Evolutionary conservation across 1,284 basidiomycete genomes (phyloP).

Genomic region (Melampsora medusae): DNA sequence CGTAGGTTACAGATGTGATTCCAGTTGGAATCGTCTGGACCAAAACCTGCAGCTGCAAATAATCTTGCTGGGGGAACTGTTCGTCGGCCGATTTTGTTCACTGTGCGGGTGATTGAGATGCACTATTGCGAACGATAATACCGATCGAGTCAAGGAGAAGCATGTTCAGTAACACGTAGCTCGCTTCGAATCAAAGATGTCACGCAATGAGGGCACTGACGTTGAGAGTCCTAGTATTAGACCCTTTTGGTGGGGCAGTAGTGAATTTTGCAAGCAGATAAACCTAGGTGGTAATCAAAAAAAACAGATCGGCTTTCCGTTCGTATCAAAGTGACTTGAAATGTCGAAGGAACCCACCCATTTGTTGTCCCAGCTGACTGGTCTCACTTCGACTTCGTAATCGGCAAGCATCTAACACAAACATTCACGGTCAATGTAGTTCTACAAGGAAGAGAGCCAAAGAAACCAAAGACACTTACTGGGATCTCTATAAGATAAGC

Average conservation of each 20-base stretch:
- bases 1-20: not conserved
- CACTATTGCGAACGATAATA: not conserved
- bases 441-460: not conserved
- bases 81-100: conserved; percentile 35
- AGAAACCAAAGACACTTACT: conserved; percentile 7
- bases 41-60: conserved; percentile 12
- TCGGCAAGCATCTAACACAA: conserved; percentile 31
- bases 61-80: conserved; percentile 22
- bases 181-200: too few species aligned
- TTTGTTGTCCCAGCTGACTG: conserved; percentile 35
- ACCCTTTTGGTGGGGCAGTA: conserved; percentile 32
- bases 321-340: not conserved
- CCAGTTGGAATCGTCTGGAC: conserved; percentile 12
- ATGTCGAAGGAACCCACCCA: conserved; percentile 14
- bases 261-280: conserved; percentile 38
- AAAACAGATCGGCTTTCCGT: not conserved
- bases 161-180: too few species aligned
- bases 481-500: conserved; percentile 31
- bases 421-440: not conserved
- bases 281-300: not conserved
- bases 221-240: conserved; percentile 22
- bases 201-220: not conserved
- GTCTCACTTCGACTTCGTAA: conserved; percentile 30
- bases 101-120: conserved; percentile 40
- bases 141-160: not conserved